Base-by-base conservation (phyloP, 2,329 filamentous ascomycete species). In the Sclerotiophoma versabilis region DNA sequence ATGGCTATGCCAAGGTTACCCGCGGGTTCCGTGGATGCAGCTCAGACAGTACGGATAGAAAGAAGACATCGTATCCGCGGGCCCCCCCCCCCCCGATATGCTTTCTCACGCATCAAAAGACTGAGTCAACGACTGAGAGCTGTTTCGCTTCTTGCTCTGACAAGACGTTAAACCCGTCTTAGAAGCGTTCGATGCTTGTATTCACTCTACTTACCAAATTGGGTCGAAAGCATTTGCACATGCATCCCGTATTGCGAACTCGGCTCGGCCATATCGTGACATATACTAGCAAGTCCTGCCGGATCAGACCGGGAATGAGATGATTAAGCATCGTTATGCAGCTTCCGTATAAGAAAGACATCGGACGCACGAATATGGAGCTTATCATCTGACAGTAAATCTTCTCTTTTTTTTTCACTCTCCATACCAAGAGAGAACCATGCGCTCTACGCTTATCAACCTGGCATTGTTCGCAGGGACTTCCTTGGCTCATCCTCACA, bases 401-500 rank as follows among this genome's bases (percentile, higher is more conserved):
- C 1, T 29, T 38, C 8, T 20, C 9, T 19, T 15, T 15, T 19
- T 11, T 23, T 26, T 36, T 20, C n/a, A 20, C 14, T 12, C 11
- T n/a, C 11, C 4, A 30, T 15, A 34, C 5, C 15, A 20, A 2
- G 5, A 19, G 4, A 19, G 11, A 20, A 52, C 17, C 34, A 55
- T 55, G 52, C 52, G 39, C 33, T 36, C 41, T 14, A 36, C 41
- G 3, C 19, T 55, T 14, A 14, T 55, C 14, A 37, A 15, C 4
- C 17, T 55, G 2, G 46, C 45, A 19, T 14, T 49, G 5, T 32
- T 46, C 19, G 34, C 39, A 11, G 39, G 46, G 12, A 10, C 23
- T 4, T 32, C 33, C 5, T 12, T 55, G 6, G 41, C 52, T 30
- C 39, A 7, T 15, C 52, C 41, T 15, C 26, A 42, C 2, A 45